Percentiles rank a stretch among this genome's conserved stretches.
Evolutionary conservation across 768 basidiomycete genomes (phyloP).

Genomic region (Tulasnella calospora): DNA sequence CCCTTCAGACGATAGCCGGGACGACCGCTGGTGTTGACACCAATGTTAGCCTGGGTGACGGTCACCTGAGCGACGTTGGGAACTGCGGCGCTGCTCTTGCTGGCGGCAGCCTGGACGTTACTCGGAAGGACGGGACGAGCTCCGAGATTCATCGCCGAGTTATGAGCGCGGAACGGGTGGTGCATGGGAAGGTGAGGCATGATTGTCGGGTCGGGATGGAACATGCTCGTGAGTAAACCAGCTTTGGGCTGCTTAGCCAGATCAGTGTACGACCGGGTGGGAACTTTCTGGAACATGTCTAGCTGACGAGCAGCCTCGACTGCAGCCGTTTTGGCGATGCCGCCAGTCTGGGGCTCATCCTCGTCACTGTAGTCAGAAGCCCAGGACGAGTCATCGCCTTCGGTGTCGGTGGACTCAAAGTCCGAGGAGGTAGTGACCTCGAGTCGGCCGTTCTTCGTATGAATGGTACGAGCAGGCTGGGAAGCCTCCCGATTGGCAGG

Average conservation of each 20-base stretch:
- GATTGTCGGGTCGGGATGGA: constrained; percentile 68
- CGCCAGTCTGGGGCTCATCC: constrained; percentile 36
- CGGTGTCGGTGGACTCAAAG: constrained; percentile 36
- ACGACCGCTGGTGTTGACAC: constrained; percentile 24
- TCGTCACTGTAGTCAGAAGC: constrained; percentile 46
- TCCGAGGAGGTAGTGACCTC: constrained; percentile 43
- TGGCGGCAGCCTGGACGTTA: constrained; percentile 41
- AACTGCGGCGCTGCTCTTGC: constrained; percentile 55
- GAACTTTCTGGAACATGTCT: constrained; percentile 48
- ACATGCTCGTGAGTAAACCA: constrained; percentile 60
- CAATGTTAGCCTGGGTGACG: constrained; percentile 34
- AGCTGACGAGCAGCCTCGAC: constrained; percentile 58
- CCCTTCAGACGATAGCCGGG: constrained; percentile 29
- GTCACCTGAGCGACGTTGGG: constrained; percentile 54
- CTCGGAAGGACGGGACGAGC: constrained; percentile 18
- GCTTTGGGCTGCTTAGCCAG: constrained; percentile 50
- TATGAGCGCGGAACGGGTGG: constrained; percentile 34
- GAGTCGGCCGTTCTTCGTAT: constrained; percentile 17
- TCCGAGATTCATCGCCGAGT: constrained; percentile 29
- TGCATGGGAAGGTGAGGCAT: constrained; percentile 52
- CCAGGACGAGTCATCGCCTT: constrained; percentile 41
- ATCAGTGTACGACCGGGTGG: constrained; percentile 29
- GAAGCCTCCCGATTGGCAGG: not conserved
- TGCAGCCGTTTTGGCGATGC: constrained; percentile 46
- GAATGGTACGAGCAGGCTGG: not conserved